phyloP scores from a whole-genome alignment of 2,329 filamentous ascomycete species.

The Aspergillus latus region DNA sequence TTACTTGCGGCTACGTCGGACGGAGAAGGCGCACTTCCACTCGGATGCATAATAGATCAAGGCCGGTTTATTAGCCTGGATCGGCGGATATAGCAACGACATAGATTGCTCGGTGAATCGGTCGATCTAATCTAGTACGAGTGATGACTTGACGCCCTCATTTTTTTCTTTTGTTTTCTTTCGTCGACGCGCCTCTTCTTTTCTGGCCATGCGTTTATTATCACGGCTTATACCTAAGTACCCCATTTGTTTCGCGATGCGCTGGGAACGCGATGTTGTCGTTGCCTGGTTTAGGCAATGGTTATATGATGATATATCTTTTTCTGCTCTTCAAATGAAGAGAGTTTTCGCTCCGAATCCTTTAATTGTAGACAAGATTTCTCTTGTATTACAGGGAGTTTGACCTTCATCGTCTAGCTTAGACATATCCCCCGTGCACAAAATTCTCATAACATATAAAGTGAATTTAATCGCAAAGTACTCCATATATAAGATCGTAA shows the following conservation, averaged over 20 bases:
- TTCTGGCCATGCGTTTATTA: neutral
- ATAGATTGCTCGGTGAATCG: neutral
- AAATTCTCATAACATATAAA: too few relatives aligned
- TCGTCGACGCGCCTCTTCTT: neutral
- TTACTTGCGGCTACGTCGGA: conserved; percentile 50
- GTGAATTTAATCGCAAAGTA: too few relatives aligned
- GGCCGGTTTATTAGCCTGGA: conserved; percentile 1
- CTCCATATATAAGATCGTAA: too few relatives aligned
- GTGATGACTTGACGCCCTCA: conserved; percentile 1
- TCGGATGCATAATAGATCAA: neutral
- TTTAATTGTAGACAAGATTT: neutral
- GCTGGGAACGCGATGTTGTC: neutral
- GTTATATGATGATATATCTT: conserved; percentile 1
- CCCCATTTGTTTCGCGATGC: neutral
- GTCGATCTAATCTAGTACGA: neutral
- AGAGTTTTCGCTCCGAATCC: neutral
- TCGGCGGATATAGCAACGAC: neutral
- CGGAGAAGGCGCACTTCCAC: conserved; percentile 29
- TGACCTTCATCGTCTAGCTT: neutral
- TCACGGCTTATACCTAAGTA: neutral
- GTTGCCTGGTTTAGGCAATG: neutral
- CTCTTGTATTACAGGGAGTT: neutral
- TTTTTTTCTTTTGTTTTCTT: neutral
- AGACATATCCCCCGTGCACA: too few relatives aligned
- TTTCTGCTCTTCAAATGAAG: neutral